Base-by-base conservation (phyloP, 768 basidiomycete species). In the Amanita polypyramis region DNA sequence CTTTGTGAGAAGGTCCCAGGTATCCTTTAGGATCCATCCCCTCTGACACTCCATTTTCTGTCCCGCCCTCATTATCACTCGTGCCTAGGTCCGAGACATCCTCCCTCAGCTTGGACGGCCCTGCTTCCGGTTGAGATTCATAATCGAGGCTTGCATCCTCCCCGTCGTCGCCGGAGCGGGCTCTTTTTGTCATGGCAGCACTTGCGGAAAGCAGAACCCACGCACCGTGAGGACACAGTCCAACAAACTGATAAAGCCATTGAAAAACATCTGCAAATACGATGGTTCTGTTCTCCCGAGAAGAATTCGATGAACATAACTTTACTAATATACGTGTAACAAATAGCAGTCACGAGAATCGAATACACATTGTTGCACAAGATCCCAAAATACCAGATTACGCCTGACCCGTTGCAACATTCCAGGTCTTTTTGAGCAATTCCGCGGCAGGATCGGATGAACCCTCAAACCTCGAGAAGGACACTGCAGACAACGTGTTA, bases 351-450 rank as follows among this genome's bases (percentile, higher is more conserved):
- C 15, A 14, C 27, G 37, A 23, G 30, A 21, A 27, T 39, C 21
- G 41, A 36, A 52, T 43, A 52, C 40, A 38, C 41, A 23, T 27
- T 12, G 40, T 32, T 34, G 12, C 33, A 45, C 48, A 35, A 46
- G 23, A 46, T 43, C 25, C 15, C 25, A 52, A 45, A 43, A 37
- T 15, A 23, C 34, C 32, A 25, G 19, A 43, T 50, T 51, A 55
- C 14, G 43, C 55, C 54, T 82, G 76, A 2, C 82, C 85, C 11
- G 75, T 84, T 19, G 81, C 77, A 54, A 80, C 70, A 54, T 79
- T 78, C 82, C 84, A 89, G 8, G 76, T 78, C 60, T 73, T 79
- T 62, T 75, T 79, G 54, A 89, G 67, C 53, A 82, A 58, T 39
- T 66, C 69, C 1, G 68, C 76, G 33, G 76, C 76, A 14, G 79